Conservation (phyloP, 768 basidiomycete genomes). For the Rickenella mellea region DNA sequence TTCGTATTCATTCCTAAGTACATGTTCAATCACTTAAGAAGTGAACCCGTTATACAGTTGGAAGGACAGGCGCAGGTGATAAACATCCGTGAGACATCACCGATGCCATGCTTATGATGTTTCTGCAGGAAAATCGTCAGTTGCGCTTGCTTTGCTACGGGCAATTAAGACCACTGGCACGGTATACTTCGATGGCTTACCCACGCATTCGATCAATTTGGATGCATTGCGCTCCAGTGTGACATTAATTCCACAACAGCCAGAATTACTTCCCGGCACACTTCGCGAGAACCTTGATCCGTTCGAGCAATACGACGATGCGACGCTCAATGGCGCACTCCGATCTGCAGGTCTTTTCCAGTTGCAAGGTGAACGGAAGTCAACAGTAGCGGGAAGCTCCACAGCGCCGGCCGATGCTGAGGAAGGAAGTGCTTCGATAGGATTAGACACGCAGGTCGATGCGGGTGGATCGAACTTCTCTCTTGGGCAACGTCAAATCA, state of each 20-base stretch:
- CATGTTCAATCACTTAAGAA: not conserved
- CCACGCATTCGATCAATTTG: slow-evolving; percentile 31
- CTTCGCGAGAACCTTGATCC: slow-evolving; percentile 42
- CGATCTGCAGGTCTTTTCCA: slow-evolving; percentile 29
- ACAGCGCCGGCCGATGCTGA: not conserved
- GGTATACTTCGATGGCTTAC: slow-evolving; percentile 35
- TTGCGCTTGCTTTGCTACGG: slow-evolving; percentile 36
- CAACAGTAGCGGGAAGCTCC: slow-evolving; percentile 15
- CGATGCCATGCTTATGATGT: slow-evolving; percentile 27
- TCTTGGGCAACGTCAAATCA: slow-evolving; percentile 39
- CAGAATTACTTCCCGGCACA: slow-evolving; percentile 33
- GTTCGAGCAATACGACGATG: slow-evolving; percentile 38
- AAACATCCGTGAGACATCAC: slow-evolving; percentile 25
- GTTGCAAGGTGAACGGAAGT: slow-evolving; percentile 21
- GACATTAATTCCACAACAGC: slow-evolving; percentile 34
- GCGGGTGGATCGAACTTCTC: slow-evolving; percentile 26
- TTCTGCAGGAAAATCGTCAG: slow-evolving; percentile 17
- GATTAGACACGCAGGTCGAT: slow-evolving; percentile 34
- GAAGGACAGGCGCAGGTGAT: slow-evolving; percentile 19
- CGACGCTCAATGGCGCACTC: slow-evolving; percentile 27
- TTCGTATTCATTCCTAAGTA: slow-evolving; percentile 3
- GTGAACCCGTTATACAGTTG: slow-evolving; percentile 15
- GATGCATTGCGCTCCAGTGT: slow-evolving; percentile 35
- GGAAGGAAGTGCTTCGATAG: slow-evolving; percentile 22
- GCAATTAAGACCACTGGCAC: slow-evolving; percentile 39